Evolutionary conservation across 495 filamentous ascomycete genomes (phyloP).

Genomic region (Opeltia flavorubescens): DNA sequence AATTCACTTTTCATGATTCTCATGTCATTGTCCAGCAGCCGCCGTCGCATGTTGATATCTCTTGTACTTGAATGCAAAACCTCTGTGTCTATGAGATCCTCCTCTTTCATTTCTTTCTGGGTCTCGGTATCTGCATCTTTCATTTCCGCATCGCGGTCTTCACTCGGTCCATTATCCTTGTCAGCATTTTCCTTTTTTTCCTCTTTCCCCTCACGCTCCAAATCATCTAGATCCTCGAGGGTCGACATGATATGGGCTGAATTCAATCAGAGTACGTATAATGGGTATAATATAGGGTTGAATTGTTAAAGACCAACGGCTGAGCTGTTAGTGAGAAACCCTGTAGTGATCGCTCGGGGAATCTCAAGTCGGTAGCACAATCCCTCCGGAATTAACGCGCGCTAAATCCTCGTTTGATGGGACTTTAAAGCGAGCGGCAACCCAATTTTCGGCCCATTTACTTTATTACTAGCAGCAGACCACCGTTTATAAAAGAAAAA

Average conservation of each 20-base stretch:
- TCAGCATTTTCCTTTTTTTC: constrained; percentile 45
- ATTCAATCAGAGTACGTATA: too few species aligned
- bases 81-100: constrained; percentile 78
- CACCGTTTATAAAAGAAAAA: too few species aligned
- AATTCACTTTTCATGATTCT: constrained; percentile 97
- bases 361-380: too few species aligned
- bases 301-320: too few species aligned
- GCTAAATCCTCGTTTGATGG: too few species aligned
- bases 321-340: too few species aligned
- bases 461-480: too few species aligned
- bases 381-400: too few species aligned
- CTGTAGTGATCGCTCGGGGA: too few species aligned
- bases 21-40: constrained; percentile 90
- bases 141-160: constrained; percentile 77
- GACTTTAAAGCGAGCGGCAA: too few species aligned
- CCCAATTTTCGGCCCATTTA: too few species aligned
- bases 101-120: constrained; percentile 50
- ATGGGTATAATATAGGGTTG: too few species aligned
- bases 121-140: constrained; percentile 61
- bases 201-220: constrained; percentile 66
- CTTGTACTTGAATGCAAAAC: constrained; percentile 80
- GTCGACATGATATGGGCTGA: constrained; percentile 81
- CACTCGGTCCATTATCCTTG: constrained; percentile 39
- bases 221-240: constrained; percentile 69
- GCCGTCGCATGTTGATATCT: constrained; percentile 75